A percentile compares a stretch with the other conserved stretches of the same genome.
These are phyloP conservation scores for Torrubiella hemipterigena DNA, from an alignment of 2,329 filamentous ascomycete species.

Conservation along the genomic window DNA sequence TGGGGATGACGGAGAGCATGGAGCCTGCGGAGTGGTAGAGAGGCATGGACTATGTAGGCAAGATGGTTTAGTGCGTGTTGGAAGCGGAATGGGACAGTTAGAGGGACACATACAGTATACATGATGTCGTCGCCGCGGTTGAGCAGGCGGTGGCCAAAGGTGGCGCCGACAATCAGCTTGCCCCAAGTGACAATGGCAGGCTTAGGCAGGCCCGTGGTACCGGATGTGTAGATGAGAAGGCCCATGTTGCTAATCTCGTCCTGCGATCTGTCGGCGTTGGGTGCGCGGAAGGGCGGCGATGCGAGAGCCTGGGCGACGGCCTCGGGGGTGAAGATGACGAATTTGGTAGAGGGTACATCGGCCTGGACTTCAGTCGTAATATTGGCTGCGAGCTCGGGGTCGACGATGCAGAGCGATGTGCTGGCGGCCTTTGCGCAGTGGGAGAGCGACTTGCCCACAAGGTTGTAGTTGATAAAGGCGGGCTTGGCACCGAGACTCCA, in stretches of 20 bases:
- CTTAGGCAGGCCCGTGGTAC: slow-evolving; percentile 77
- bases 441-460: slow-evolving; percentile 55
- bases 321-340: slow-evolving; percentile 49
- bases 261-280: slow-evolving; percentile 43
- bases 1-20: slow-evolving; percentile 54
- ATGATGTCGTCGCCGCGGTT: slow-evolving; percentile 55
- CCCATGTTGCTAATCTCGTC: slow-evolving; percentile 45
- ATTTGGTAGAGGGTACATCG: slow-evolving; percentile 36
- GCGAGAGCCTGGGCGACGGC: slow-evolving; percentile 41
- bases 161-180: slow-evolving; percentile 44
- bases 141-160: slow-evolving; percentile 43
- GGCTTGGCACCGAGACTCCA: slow-evolving; percentile 77
- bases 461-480: slow-evolving; percentile 82
- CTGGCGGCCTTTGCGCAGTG: slow-evolving; percentile 64
- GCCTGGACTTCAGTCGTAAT: slow-evolving; percentile 45
- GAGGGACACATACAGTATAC: slow-evolving; percentile 49
- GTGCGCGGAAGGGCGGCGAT: slow-evolving; percentile 40
- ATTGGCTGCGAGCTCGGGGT: slow-evolving; percentile 43
- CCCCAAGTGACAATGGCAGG: slow-evolving; percentile 64
- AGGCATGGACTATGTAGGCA: slow-evolving; percentile 58
- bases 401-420: slow-evolving; percentile 57
- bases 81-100: slow-evolving; percentile 1
- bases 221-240: slow-evolving; percentile 73
- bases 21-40: slow-evolving; percentile 76
- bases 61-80: slow-evolving; percentile 4